Percentiles rank a stretch among this genome's conserved stretches.
Evolutionary conservation across 2,329 filamentous ascomycete genomes (phyloP).

Genomic region (Pseudogymnoascus sp.): DNA sequence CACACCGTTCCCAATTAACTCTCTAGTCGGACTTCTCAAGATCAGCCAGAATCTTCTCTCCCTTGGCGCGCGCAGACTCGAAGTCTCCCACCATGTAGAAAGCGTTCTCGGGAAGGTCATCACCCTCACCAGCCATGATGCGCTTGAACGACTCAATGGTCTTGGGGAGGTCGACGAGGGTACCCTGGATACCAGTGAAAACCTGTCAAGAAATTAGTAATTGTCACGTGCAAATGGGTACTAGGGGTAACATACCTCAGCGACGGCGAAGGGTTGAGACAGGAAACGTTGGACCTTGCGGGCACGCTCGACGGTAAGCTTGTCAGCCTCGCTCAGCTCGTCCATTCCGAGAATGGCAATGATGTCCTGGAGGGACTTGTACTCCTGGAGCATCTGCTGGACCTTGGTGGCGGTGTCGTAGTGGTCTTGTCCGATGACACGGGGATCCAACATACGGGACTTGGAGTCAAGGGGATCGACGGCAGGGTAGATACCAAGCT

Average conservation of each 20-base stretch:
- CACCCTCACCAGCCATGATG: conserved; percentile 83
- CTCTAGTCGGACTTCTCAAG: conserved; percentile 49
- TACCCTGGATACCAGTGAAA: conserved; percentile 91
- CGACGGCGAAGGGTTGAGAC: conserved; percentile 94
- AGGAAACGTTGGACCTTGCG: conserved; percentile 99
- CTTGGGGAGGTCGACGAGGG: conserved; percentile 96
- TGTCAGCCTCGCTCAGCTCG: conserved; percentile 96
- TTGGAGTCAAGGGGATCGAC: conserved; percentile 99
- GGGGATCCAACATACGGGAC: conserved; percentile 98
- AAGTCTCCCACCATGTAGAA: conserved; percentile 97
- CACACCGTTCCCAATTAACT: conserved; percentile 10
- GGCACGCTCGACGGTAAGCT: conserved; percentile 99
- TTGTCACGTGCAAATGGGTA: not conserved
- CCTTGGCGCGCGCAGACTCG: conserved; percentile 86
- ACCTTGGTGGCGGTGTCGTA: conserved; percentile 91
- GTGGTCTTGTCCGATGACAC: conserved; percentile 96
- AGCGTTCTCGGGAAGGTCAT: conserved; percentile 85
- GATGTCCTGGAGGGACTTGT: conserved; percentile 99
- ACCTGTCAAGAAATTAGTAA: conserved; percentile 33
- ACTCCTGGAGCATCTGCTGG: conserved; percentile 99
- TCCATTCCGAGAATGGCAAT: conserved; percentile 99
- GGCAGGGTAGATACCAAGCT: conserved; percentile 99
- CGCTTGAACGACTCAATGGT: conserved; percentile 97
- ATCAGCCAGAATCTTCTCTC: conserved; percentile 99
- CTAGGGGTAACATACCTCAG: conserved; percentile 31